A percentile compares a stretch with the other conserved stretches of the same genome.
These are phyloP conservation scores for Lichtheimia ramosa DNA, from an alignment of 371 early-diverging fungal species.

Conservation along the genomic window DNA sequence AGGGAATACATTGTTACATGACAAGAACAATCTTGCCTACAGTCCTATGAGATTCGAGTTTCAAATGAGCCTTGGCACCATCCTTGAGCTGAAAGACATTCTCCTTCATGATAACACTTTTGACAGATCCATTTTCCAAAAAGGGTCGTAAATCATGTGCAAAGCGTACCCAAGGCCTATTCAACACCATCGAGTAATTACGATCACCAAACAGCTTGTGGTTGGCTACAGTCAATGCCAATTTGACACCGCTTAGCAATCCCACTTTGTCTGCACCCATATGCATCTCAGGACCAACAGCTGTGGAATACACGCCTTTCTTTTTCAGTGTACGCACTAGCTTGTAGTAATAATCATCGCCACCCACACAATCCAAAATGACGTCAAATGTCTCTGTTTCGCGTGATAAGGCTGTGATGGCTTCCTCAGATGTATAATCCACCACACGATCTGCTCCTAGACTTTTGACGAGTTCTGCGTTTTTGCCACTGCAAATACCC, in stretches of 20 bases:
- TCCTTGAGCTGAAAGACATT: conserved; percentile 33
- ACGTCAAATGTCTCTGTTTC: conserved; percentile 33
- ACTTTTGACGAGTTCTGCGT: conserved; percentile 46
- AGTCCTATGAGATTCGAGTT: conserved; percentile 35
- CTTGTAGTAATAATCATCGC: conserved; percentile 41
- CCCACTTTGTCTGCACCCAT: conserved; percentile 18
- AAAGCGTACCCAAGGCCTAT: conserved; percentile 8
- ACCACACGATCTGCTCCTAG: conserved; percentile 63
- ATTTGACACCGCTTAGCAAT: conserved; percentile 9
- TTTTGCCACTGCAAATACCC: conserved; percentile 59
- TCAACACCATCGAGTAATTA: conserved; percentile 7
- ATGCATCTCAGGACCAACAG: conserved; percentile 38
- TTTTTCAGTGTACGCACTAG: conserved; percentile 27
- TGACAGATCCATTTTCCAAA: conserved; percentile 9
- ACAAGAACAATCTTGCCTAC: conserved; percentile 55
- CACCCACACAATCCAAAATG: conserved; percentile 53
- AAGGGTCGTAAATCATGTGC: not conserved
- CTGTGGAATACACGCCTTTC: conserved; percentile 38
- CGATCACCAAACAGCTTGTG: conserved; percentile 16
- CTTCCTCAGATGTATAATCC: conserved; percentile 50
- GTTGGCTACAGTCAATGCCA: not conserved
- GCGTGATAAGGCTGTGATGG: conserved; percentile 13
- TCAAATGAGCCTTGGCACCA: conserved; percentile 37
- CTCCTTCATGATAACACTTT: conserved; percentile 7
- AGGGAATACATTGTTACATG: too few species aligned